Conservation (phyloP, 345 rosid species). For the Arabidopsis suecica region DNA sequence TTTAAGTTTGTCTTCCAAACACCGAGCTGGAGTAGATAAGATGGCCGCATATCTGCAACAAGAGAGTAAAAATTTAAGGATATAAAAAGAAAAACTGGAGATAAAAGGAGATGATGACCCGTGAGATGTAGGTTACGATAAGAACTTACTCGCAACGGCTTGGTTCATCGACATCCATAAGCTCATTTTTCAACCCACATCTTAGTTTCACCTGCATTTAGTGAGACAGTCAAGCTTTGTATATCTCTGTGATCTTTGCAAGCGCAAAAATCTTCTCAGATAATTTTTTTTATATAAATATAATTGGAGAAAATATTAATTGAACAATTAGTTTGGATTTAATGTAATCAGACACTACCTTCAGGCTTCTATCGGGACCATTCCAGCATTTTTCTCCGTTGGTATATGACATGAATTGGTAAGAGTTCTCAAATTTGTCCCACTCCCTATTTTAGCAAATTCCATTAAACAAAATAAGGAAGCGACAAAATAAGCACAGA, state of each 20-base stretch:
- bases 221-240: constrained; percentile 16
- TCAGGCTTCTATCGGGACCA: constrained; percentile 92
- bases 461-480: background rate
- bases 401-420: constrained; percentile 70
- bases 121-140: background rate
- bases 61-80: constrained; percentile 20
- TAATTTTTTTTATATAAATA: background rate
- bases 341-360: constrained; percentile 52
- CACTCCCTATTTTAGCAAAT: constrained; percentile 62
- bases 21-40: constrained; percentile 75
- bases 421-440: constrained; percentile 80
- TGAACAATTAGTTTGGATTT: background rate
- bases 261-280: background rate
- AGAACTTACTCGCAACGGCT: constrained; percentile 94
- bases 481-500: constrained; percentile 1
- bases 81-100: background rate
- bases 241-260: constrained; percentile 22
- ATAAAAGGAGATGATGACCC: background rate
- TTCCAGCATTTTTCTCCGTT: constrained; percentile 94
- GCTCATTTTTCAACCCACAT: constrained; percentile 84
- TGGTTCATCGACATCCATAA: constrained; percentile 88
- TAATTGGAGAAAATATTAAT: background rate
- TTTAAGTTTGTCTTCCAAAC: constrained; percentile 75
- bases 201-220: constrained; percentile 73
- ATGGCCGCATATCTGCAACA: constrained; percentile 70